phyloP scores from a whole-genome alignment of 306 rosid genomes.

The Mucuna pruriens region DNA sequence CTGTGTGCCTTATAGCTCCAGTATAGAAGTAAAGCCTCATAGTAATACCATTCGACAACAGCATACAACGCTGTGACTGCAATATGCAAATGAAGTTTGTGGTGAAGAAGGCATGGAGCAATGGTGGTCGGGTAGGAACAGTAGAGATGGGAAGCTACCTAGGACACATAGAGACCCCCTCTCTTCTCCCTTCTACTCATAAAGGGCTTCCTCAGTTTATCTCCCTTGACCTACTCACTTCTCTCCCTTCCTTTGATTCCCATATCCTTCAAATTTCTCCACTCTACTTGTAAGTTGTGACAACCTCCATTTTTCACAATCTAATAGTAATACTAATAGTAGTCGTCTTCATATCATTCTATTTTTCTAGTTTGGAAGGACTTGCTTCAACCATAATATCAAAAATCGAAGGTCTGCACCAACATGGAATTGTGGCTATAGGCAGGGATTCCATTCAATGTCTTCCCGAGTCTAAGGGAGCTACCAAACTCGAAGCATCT shows the following conservation, averaged over 20 bases:
- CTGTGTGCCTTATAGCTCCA: not conserved
- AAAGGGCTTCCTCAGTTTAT: conserved; percentile 83
- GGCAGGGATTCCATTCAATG: conserved; percentile 74
- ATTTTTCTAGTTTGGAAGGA: conserved; percentile 73
- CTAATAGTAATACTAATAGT: not conserved
- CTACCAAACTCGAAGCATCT: conserved; percentile 72
- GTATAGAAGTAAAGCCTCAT: no score
- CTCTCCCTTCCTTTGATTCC: conserved; percentile 92
- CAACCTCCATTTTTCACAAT: not conserved
- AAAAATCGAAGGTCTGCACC: conserved; percentile 75
- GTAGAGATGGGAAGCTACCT: conserved; percentile 63
- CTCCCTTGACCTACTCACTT: conserved; percentile 80
- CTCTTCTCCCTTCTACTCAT: conserved; percentile 80
- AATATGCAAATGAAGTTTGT: conserved; percentile 60
- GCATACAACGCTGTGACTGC: not conserved
- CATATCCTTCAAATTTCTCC: conserved; percentile 83
- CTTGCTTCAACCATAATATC: conserved; percentile 65
- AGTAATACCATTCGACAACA: not conserved
- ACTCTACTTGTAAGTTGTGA: conserved; percentile 85
- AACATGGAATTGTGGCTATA: conserved; percentile 70
- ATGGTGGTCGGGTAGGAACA: conserved; percentile 73
- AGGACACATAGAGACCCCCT: conserved; percentile 63
- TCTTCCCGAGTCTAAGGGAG: conserved; percentile 69
- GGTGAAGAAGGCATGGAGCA: conserved; percentile 73
- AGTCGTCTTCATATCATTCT: not conserved